Evolutionary conservation across 495 filamentous ascomycete genomes (phyloP), one percentile per base, ranked within the genome.

Genomic region (Paragyromitra xinjiangensis): DNA sequence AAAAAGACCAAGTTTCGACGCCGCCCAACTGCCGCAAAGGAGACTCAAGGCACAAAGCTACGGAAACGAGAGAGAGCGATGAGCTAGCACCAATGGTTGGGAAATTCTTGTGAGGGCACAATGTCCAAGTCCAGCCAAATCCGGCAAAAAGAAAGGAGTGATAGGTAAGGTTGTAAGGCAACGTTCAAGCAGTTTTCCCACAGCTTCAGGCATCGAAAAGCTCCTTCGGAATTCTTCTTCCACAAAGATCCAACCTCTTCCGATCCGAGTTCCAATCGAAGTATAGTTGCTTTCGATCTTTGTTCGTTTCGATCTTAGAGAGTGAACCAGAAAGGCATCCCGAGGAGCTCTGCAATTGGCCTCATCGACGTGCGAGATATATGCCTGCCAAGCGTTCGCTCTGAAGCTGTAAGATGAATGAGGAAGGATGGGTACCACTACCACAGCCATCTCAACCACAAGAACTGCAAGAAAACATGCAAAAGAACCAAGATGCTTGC

Each of bases 191-290:
- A 78, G 55, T 71, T 61, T 75, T 42, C 75, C 68, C 45, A 79
- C 74, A 79, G 68, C 74, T 73, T 79, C 75, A 71, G 77, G 77
- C 40, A 72, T 78, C 62, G 37, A 68, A 71, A 77, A 64, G 62
- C 75, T 64, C 75, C 76, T 68, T 63, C 14, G 56, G 77, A 72
- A 19, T 48, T 51, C 26, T 64, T 39, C 45, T 67, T 78, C 68
- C 67, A 78, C 69, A 79, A 59, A 81, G 79, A 81, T 81, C 64
- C 79, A 75, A 80, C 81, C 80, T 80, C 80, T 81, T 80, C 77
- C 66, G 78, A 82, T 81, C 48, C 71, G 81, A 82, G 78, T 78
- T 81, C 74, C 64, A 82, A 82, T 76, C 81, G 81, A 82, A 82
- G 65, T 70, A 39, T 64, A 80, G 72, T 75, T 77, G 80, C 64